Base-by-base conservation (phyloP, 345 rosid genomes). In the Eutrema japonicum region DNA sequence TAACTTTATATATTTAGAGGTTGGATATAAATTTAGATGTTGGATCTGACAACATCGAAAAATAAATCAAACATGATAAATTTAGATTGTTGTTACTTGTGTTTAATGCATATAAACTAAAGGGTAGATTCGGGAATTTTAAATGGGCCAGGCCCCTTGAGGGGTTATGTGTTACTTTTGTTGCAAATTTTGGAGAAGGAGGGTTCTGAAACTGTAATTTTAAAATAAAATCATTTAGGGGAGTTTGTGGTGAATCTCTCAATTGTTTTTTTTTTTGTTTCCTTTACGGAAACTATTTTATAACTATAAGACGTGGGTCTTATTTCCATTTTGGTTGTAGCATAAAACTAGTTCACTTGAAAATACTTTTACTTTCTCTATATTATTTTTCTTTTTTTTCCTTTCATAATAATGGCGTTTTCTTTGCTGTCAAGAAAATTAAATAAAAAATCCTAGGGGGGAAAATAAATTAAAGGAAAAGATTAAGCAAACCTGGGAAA, bases 401-500 rank as follows among this genome's bases (percentile, higher is more conserved):
- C 14, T 13, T 10, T 35, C 40, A 40, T 56, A 68, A 42, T 37
- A 68, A 42, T n/a, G 5, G 64, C 55, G 53, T 32, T 33, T 54
- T 55, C 50, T 67, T 38, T 68, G 42, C 73, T 33, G 22, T 54
- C 40, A 33, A 42, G 9, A 56, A 67, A 40, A 67, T 37, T 7
- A 41, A 33, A 55, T 7, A 35, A 32, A 67, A 68, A 58, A 16
- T 29, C 33, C 16, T 22, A 32, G 10, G 11, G 40, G 27, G 29
- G 0, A 49, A 41, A 45, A 14, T 14, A 73, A 54, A 46, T 37
- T 16, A 73, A 73, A 55, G 56, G n/a, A 36, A 72, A 42, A 62
- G 71, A 73, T 73, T 64, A 73, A 64, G 71, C 58, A 73, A 65
- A 74, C 67, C 61, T 74, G 61, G 72, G 78, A 58, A 74, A 66